A percentile compares a stretch with the other conserved stretches of the same genome.
phyloP scores from a whole-genome alignment of 2,329 filamentous ascomycete species.

The Lasiodiplodia sp. region DNA sequence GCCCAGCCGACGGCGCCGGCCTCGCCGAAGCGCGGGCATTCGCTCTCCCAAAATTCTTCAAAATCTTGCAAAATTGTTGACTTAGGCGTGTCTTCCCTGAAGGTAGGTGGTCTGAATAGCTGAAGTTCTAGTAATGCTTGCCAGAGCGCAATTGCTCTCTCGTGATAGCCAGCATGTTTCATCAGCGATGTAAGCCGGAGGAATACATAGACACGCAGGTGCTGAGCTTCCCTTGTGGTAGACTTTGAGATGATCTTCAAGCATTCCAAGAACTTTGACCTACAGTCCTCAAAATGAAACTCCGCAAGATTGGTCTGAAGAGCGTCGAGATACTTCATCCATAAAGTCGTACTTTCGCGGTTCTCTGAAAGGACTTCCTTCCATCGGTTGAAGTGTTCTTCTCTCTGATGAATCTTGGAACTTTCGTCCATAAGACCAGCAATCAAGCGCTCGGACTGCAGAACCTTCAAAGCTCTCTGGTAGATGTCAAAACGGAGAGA shows the following conservation, averaged over 20 bases:
- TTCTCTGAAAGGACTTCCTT: constrained; percentile 64
- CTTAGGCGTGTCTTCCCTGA: constrained; percentile 26
- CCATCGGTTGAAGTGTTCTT: constrained; percentile 71
- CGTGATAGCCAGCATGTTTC: constrained; percentile 77
- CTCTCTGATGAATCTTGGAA: constrained; percentile 73
- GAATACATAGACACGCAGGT: constrained; percentile 68
- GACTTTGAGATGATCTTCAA: constrained; percentile 52
- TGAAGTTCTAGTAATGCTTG: constrained; percentile 80
- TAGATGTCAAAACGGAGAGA: constrained; percentile 83
- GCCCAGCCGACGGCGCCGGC: constrained; percentile 73
- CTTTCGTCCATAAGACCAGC: constrained; percentile 77
- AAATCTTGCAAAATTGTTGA: constrained; percentile 53
- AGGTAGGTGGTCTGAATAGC: constrained; percentile 66
- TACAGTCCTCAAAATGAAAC: constrained; percentile 74
- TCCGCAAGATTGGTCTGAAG: constrained; percentile 70
- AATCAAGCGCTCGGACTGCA: constrained; percentile 63
- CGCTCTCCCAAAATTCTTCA: constrained; percentile 85
- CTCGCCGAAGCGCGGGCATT: constrained; percentile 81
- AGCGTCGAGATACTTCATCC: constrained; percentile 77
- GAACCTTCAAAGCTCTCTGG: constrained; percentile 74
- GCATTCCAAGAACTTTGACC: constrained; percentile 66
- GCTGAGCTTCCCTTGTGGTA: constrained; percentile 49
- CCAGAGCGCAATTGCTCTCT: constrained; percentile 81
- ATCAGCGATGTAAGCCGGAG: constrained; percentile 77
- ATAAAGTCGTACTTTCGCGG: constrained; percentile 68